A percentile compares a stretch with the other conserved stretches of the same genome.
Evolutionary conservation across 768 basidiomycete genomes (phyloP).

Genomic region (Boletus coccyginus): DNA sequence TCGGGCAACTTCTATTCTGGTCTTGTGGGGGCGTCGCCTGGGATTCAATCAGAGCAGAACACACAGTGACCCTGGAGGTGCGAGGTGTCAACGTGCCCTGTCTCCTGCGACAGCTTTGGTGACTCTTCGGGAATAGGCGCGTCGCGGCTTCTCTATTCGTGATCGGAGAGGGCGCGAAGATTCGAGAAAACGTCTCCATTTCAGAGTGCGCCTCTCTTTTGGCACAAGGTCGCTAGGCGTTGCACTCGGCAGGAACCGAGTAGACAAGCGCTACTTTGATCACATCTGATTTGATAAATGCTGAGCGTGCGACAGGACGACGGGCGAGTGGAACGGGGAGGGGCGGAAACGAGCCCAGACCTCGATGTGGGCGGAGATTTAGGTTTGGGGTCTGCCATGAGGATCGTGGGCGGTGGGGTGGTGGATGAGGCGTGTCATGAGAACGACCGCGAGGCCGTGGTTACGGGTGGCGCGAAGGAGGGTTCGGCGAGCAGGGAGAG

Average conservation of each 20-base stretch:
- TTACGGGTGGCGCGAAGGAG: conserved; percentile 19
- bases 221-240: conserved; percentile 1
- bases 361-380: conserved; percentile 23
- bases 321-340: not conserved
- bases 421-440: conserved; percentile 24
- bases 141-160: not conserved
- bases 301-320: not conserved
- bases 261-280: not conserved
- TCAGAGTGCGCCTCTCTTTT: not conserved
- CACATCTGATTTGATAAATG: conserved; percentile 9
- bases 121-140: conserved; percentile 7
- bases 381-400: conserved; percentile 20
- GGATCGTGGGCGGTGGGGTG: conserved; percentile 23
- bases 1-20: not conserved
- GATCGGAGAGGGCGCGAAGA: conserved; percentile 11
- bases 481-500: conserved; percentile 10
- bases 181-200: not conserved
- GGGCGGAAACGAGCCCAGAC: not conserved
- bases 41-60: not conserved
- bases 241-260: not conserved
- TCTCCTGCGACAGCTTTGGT: conserved; percentile 3
- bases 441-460: conserved; percentile 16
- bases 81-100: conserved; percentile 9
- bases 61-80: not conserved
- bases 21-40: not conserved